Conservation (phyloP, 139 green algal species). For the Eudorina sp. region DNA sequence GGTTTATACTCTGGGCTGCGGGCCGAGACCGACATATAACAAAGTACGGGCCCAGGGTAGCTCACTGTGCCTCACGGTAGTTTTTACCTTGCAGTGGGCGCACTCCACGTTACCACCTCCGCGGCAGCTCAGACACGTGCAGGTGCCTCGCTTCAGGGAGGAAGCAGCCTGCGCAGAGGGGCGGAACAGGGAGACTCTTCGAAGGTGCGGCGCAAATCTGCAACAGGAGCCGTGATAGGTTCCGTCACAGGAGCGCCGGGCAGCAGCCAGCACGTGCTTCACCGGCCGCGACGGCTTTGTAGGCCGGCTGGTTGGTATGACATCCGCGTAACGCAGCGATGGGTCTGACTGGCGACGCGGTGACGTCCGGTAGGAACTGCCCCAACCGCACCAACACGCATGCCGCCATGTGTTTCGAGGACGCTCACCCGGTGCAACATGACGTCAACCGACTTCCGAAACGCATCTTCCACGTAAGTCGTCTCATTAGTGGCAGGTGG, state of each 20-base stretch:
- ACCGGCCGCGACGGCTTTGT: not conserved
- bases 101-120: conserved; percentile 6
- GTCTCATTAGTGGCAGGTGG: not conserved
- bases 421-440: conserved; percentile 15
- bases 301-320: not conserved
- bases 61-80: too few species aligned
- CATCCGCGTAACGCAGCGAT: too few species aligned
- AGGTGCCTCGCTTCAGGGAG: not conserved
- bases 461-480: not conserved
- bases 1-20: too few species aligned
- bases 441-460: not conserved
- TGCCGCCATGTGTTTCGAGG: not conserved
- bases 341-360: too few species aligned
- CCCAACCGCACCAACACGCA: not conserved
- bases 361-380: too few species aligned
- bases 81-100: conserved; percentile 43
- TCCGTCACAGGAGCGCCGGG: not conserved
- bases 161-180: not conserved
- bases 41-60: too few species aligned
- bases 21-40: too few species aligned
- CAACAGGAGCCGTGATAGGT: not conserved
- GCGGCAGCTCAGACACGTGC: conserved; percentile 41
- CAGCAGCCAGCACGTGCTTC: not conserved
- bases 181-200: not conserved
- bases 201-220: not conserved